A percentile compares a stretch with the other conserved stretches of the same genome.
phyloP scores from a whole-genome alignment of 768 basidiomycete species.

The Trametes coccinea region DNA sequence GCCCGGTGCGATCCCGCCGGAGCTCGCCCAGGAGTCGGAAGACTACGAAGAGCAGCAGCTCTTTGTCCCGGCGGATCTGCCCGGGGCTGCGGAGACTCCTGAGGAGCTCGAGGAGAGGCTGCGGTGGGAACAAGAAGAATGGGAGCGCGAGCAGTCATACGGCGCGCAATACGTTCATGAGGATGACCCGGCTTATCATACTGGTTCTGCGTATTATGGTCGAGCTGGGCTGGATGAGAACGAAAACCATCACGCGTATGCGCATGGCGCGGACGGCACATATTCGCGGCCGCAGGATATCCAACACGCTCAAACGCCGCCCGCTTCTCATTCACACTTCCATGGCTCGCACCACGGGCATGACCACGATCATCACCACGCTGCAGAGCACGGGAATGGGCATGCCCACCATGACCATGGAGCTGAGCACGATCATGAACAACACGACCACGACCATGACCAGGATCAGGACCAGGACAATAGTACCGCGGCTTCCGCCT shows the following conservation, averaged over 20 bases:
- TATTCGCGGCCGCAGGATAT: constrained; percentile 5
- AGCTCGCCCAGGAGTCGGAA: constrained; percentile 46
- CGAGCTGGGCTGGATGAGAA: constrained; percentile 8
- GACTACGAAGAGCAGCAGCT: constrained; percentile 61
- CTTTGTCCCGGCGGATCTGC: constrained; percentile 77
- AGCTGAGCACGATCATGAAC: constrained; percentile 13
- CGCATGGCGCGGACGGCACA: constrained; percentile 9
- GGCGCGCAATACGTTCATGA: constrained; percentile 25
- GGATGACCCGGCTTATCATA: constrained; percentile 27
- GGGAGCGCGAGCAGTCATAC: constrained; percentile 33
- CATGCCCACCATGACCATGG: constrained; percentile 19
- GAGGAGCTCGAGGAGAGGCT: constrained; percentile 29
- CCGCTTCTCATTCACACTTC: constrained; percentile 13
- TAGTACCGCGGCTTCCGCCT: neutral
- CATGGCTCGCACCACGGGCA: constrained; percentile 11
- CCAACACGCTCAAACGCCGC: constrained; percentile 12
- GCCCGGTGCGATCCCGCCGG: constrained; percentile 57
- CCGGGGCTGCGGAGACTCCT: constrained; percentile 47
- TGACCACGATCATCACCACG: constrained; percentile 15
- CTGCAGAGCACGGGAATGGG: constrained; percentile 15
- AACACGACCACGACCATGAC: constrained; percentile 6
- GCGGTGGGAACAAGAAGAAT: constrained; percentile 29
- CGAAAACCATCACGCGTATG: neutral
- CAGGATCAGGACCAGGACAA: neutral
- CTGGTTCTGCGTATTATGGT: constrained; percentile 25